A percentile compares a stretch with the other conserved stretches of the same genome.
Evolutionary conservation across 441 rosid species (phyloP).

Genomic region (Adansonia grandidieri): DNA sequence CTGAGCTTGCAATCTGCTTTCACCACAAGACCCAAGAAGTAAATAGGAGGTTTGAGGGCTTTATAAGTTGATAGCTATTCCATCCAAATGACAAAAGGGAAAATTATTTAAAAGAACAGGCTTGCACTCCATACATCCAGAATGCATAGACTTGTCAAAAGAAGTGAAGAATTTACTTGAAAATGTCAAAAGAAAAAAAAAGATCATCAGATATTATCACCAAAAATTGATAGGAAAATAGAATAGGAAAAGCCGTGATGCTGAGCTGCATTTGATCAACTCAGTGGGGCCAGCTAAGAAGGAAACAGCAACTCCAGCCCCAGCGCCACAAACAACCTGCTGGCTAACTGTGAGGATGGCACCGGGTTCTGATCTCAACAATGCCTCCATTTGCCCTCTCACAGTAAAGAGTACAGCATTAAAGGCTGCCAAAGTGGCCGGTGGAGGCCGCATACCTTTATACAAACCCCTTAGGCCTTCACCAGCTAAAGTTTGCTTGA

Average conservation of each 20-base stretch:
- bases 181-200: not conserved
- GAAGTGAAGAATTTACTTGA: not conserved
- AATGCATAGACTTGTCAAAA: not conserved
- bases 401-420: conserved; percentile 91
- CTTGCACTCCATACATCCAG: not conserved
- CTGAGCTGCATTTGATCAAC: conserved; percentile 91
- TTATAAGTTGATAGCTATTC: not conserved
- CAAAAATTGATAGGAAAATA: conserved; percentile 6
- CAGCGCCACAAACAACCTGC: conserved; percentile 81
- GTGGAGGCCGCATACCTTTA: conserved; percentile 98
- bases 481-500: conserved; percentile 75
- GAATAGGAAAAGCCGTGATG: not conserved
- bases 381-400: conserved; percentile 88
- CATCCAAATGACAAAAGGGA: not conserved
- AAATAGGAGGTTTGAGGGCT: conserved; percentile 1
- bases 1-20: conserved; percentile 89
- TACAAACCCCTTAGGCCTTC: conserved; percentile 93
- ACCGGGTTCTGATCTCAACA: conserved; percentile 84
- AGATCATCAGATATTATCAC: not conserved
- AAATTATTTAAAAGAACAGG: not conserved
- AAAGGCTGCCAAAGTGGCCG: conserved; percentile 95
- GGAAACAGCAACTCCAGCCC: conserved; percentile 94
- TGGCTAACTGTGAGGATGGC: conserved; percentile 72
- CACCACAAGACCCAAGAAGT: conserved; percentile 15
- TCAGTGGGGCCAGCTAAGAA: conserved; percentile 98